Percentiles rank a stretch among this genome's conserved stretches.
Conservation (phyloP, 2,329 filamentous ascomycete species). For the Ceratocystis eucalypticola region DNA sequence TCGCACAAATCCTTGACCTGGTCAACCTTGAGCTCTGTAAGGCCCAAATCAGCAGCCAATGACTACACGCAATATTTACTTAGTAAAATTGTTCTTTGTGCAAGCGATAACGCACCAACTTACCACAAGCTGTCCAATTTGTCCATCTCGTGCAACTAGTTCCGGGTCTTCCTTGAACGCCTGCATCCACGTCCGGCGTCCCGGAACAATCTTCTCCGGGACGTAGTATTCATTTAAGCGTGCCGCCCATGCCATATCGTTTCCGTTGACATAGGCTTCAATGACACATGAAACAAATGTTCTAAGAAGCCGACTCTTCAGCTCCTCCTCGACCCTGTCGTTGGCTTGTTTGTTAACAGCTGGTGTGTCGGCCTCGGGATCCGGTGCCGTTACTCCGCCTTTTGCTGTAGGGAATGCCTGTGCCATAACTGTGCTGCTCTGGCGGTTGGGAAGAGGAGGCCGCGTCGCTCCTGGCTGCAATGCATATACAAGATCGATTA, state of each 20-base stretch:
- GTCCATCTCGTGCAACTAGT: constrained; percentile 47
- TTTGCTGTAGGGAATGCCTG: constrained; percentile 9
- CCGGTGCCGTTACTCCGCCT: constrained; percentile 36
- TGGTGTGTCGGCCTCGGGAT: constrained; percentile 36
- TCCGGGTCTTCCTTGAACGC: constrained; percentile 51
- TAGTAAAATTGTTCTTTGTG: background rate
- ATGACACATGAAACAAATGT: constrained; percentile 67
- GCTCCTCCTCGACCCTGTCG: constrained; percentile 42
- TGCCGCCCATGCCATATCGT: constrained; percentile 47
- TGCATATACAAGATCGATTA: constrained; percentile 57
- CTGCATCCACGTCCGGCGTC: constrained; percentile 46
- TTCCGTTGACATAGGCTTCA: constrained; percentile 55
- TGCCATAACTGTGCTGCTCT: constrained; percentile 44
- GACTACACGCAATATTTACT: constrained; percentile 30
- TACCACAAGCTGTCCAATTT: constrained; percentile 60
- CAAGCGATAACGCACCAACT: constrained; percentile 24
- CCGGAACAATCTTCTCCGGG: constrained; percentile 49
- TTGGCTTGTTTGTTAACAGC: constrained; percentile 32
- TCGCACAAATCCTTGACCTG: constrained; percentile 36
- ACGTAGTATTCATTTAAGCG: constrained; percentile 55
- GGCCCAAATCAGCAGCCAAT: constrained; percentile 47
- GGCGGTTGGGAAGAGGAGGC: constrained; percentile 46
- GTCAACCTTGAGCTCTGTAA: constrained; percentile 34
- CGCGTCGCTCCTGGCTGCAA: constrained; percentile 49
- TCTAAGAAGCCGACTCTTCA: constrained; percentile 54